Base-by-base conservation (phyloP, 2,329 filamentous ascomycete genomes). In the Helotiales sp. region DNA sequence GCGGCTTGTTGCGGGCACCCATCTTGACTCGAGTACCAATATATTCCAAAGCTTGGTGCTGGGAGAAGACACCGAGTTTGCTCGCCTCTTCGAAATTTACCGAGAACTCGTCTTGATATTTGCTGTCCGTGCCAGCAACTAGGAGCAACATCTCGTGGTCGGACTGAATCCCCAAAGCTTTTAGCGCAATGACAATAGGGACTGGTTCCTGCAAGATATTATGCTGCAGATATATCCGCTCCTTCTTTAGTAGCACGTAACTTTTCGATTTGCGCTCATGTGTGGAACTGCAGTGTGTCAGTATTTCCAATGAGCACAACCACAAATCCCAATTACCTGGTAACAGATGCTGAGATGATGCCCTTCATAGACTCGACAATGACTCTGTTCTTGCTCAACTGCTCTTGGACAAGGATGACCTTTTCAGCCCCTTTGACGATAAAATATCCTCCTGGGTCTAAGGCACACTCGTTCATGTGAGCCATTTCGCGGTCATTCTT, bases 251-350 rank as follows among this genome's bases (percentile, higher is more conserved):
- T 13, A 93, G 84, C 52, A 99, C 91, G 67, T 98, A 97, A 55
- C 91, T 97, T 78, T 99, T 99, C 10, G 95, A 97, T 74, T 98
- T 97, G 68, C 96, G 85, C 73, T 98, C 95, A 74, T 97, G 92
- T 1, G 96, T 98, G 29, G 95, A 97, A 84, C 93, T 96, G 57
- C 25, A 15, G 48, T 15, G 27, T 19, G 17, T 68, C 31, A 69
- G 58, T 12, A 49, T 55, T 44, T 51, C n/a, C 22, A 19, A 30
- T 34, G 3, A 2, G 13, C 27, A 22, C 25, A 52, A 33, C 27
- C 29, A 9, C 15, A 27, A 12, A 17, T 29, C 15, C 19, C 10
- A 59, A 66, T 62, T 71, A 80, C 79, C 80, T 83, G 7, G 93
- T 99, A 29, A 98, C 95, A 1, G 95, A 98, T 34, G 96, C 95